Percentiles rank a stretch among this genome's conserved stretches.
phyloP scores from a whole-genome alignment of 1,139 yeast species.

The Protomyces gravidus region DNA sequence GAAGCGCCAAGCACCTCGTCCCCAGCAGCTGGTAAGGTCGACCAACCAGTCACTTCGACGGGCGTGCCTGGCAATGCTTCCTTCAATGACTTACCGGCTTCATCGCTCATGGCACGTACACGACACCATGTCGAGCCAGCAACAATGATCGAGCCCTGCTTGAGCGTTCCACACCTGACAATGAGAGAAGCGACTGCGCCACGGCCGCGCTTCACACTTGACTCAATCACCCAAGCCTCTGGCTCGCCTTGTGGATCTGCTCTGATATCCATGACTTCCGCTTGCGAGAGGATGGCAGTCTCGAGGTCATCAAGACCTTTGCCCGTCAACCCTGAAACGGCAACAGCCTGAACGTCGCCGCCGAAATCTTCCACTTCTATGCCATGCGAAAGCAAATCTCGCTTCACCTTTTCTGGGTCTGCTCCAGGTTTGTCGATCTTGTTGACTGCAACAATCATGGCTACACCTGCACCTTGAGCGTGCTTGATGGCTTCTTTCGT shows the following conservation, averaged over 20 bases:
- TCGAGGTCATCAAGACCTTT: constrained; percentile 82
- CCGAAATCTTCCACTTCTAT: constrained; percentile 90
- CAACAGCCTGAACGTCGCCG: constrained; percentile 88
- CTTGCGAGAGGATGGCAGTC: constrained; percentile 78
- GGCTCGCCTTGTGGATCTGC: constrained; percentile 51
- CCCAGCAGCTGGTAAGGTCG: constrained; percentile 86
- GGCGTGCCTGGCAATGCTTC: constrained; percentile 85
- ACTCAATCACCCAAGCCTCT: constrained; percentile 90
- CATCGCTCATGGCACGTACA: constrained; percentile 77
- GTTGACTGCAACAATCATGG: constrained; percentile 84
- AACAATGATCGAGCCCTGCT: constrained; percentile 64
- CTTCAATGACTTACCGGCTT: constrained; percentile 59
- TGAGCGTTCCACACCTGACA: constrained; percentile 71
- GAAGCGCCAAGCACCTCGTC: constrained; percentile 75
- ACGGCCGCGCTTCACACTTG: constrained; percentile 73
- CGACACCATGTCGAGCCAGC: constrained; percentile 87
- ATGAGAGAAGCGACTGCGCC: constrained; percentile 72
- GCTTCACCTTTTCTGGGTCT: constrained; percentile 65
- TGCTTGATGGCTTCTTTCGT: constrained; percentile 94
- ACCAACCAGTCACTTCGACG: constrained; percentile 93
- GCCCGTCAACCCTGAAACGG: constrained; percentile 82
- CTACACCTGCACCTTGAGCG: constrained; percentile 77
- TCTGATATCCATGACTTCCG: constrained; percentile 75
- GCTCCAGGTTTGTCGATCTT: constrained; percentile 82
- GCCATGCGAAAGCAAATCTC: constrained; percentile 71